Base-by-base conservation (phyloP, 2,329 filamentous ascomycete genomes). In the Cadophora sp. region DNA sequence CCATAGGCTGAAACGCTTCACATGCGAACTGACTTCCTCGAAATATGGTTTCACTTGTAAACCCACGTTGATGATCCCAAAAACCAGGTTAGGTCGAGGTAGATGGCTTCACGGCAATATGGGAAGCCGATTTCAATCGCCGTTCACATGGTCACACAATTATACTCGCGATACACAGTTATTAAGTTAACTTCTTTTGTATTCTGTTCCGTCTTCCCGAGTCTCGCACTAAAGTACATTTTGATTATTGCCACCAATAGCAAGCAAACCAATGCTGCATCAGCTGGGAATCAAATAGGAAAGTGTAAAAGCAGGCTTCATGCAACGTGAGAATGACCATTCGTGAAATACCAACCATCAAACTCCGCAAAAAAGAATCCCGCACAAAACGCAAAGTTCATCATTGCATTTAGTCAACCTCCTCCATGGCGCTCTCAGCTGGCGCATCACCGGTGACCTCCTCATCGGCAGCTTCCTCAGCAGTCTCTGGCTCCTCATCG, bases 371-470 rank as follows among this genome's bases (percentile, higher is more conserved):
- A 72, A 46, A 34, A 46, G 68, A 46, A 26, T 62, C 68, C 69
- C 65, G 64, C 66, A 67, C 70, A 69, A 69, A 67, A 67, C 43
- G 50, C 61, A 68, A 70, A 70, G 65, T 68, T 68, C 59, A 65
- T 67, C 56, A 67, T 51, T 65, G 51, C 61, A 74, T 76, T 86
- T 97, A 99, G 89, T 99, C 96, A 81, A 99, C 96, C 90, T 99
- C 96, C 90, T 99, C 96, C 96, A 99, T 99, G 82, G 94, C 91
- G 85, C 92, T 97, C 81, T 88, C 87, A 73, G 84, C 84, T 71
- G 83, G 79, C 59, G 81, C 81, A 82, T 91, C 91, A 72, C 81
- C 80, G 48, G 80, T 79, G 68, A 86, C 86, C 76, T 87, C 88
- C 65, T 85, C 87, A 69, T 90, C 84, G 67, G 88, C 85, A 67